These are phyloP conservation scores for Zea mays DNA, from an alignment of 176 grass and related monocot genomes.

Conservation along the genomic window DNA sequence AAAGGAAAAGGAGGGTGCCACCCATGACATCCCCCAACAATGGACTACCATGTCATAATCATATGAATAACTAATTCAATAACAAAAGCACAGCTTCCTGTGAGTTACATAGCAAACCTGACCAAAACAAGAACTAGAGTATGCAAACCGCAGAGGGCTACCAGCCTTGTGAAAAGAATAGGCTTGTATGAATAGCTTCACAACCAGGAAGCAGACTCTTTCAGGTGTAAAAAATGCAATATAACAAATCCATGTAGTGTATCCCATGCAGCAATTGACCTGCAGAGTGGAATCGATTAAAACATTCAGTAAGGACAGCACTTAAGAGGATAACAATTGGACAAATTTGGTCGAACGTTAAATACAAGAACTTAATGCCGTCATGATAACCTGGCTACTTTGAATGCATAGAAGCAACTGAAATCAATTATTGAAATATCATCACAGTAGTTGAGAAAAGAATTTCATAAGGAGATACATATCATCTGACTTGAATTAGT, in stretches of 20 bases:
- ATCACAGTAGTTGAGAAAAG: neutral
- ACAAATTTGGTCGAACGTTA: neutral
- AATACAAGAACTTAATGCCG: neutral
- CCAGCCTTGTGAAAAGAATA: conserved; percentile 43
- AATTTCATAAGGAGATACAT: neutral
- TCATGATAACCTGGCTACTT: neutral
- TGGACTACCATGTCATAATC: conserved; percentile 8
- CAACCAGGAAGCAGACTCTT: conserved; percentile 45
- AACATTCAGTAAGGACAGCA: conserved; percentile 16
- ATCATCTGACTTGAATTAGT: neutral
- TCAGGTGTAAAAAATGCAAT: conserved; percentile 34
- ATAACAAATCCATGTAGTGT: conserved; percentile 39
- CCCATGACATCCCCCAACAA: conserved; percentile 31
- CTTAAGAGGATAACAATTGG: neutral
- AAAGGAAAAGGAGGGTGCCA: conserved; percentile 29
- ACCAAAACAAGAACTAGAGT: conserved; percentile 21
- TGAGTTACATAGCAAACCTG: conserved; percentile 9
- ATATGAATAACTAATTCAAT: conserved; percentile 11
- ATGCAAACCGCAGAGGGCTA: conserved; percentile 15
- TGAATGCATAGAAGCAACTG: neutral
- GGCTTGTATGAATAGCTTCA: conserved; percentile 47
- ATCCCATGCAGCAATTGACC: conserved; percentile 48
- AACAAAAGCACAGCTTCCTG: conserved; percentile 39
- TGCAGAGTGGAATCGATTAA: conserved; percentile 13
- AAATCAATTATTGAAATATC: neutral